These are phyloP conservation scores for Pseudonitzschia multiseries DNA, from an alignment of 108 stramenopile genomes.

Conservation along the genomic window DNA sequence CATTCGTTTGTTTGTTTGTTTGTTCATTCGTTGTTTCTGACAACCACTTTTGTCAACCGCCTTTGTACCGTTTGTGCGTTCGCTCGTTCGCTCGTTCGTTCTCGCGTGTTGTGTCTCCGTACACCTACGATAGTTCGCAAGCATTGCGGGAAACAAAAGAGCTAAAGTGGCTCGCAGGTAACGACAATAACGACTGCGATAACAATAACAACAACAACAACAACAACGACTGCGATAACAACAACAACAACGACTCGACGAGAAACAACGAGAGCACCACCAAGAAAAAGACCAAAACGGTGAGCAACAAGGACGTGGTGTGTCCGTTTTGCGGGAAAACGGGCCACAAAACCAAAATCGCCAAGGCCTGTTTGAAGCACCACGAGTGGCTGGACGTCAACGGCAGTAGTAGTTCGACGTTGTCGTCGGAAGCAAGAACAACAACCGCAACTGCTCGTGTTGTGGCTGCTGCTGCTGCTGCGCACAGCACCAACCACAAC, in stretches of 20 bases:
- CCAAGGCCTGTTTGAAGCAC: slow-evolving; percentile 31
- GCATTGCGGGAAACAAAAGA: slow-evolving; percentile 37
- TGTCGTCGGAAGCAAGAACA: neutral
- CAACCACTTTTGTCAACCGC: too few species aligned
- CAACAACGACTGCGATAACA: neutral
- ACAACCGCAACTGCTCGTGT: too few species aligned
- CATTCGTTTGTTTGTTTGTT: neutral
- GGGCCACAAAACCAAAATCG: slow-evolving; percentile 37
- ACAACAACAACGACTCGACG: too few species aligned
- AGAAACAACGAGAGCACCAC: neutral
- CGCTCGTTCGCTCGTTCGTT: too few species aligned
- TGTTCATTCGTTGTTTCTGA: neutral
- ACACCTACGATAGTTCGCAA: slow-evolving; percentile 19
- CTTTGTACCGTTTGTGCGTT: too few species aligned
- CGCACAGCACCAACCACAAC: too few species aligned
- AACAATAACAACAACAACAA: neutral
- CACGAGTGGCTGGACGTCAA: slow-evolving; percentile 29
- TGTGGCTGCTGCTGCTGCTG: neutral
- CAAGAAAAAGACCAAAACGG: slow-evolving; percentile 15
- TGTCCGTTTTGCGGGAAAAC: slow-evolving; percentile 27
- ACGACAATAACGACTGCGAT: neutral
- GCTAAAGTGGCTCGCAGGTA: slow-evolving; percentile 31
- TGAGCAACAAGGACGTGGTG: slow-evolving; percentile 16
- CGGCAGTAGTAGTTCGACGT: neutral
- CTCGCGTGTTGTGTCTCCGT: neutral